Evolutionary conservation across 495 filamentous ascomycete species (phyloP), one percentile per base, ranked within the genome.

Genomic region (Tuber aestivum): DNA sequence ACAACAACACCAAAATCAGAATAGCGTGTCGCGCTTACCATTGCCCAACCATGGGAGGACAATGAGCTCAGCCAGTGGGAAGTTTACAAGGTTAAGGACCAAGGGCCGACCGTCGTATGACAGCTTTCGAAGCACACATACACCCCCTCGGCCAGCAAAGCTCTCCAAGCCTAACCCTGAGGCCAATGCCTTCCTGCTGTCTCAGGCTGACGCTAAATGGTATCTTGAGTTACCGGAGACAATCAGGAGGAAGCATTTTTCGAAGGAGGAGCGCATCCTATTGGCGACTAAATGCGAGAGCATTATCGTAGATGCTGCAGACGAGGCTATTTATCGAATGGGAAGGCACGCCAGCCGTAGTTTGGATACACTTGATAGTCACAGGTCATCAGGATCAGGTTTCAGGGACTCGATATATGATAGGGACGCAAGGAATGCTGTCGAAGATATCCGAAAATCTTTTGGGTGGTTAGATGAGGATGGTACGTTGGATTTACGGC

Each of bases 381-480:
- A 65, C 72, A 70, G 76, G 74, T 77, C 74, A 77, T 41, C 75
- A 75, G 70, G 70, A 73, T 82, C 73, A 74, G 80, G 81, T 78
- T 84, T 81, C 71, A 84, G 80, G 70, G 83, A 74, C n/a, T 82
- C 81, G 23, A 83, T 83, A 69, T 72, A 80, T 32, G 81, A 79
- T 61, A 65, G 76, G 32, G 83, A 84, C 72, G 80, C 81, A 10
- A 83, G 78, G 48, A 81, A 85, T 70, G 85, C 85, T n/a, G 87
- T 88, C 83, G 85, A 87, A 73, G 85, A 86, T 23, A 86, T 93
- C 71, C 88, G 89, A 75, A 91, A 93, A 72, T 91, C 87, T 74
- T 92, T 94, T 79, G 89, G 90, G 44, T 94, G 92, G 92, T 85
- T 95, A 72, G 92, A 96, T 40, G 92, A 92, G 76, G 91, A 93